Conservation (phyloP, 169 alveolate genomes). For the Hepatocystis sp. region DNA sequence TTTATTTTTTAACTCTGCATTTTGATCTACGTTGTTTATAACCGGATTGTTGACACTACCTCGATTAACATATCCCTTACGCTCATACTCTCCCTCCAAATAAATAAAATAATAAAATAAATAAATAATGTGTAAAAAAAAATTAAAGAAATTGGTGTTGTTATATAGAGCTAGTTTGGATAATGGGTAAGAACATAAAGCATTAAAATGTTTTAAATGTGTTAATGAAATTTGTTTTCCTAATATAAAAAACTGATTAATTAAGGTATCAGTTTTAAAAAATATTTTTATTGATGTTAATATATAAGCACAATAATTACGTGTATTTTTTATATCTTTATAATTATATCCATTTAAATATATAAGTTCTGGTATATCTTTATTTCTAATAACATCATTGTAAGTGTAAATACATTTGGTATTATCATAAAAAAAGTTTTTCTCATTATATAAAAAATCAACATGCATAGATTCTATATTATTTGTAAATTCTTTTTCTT, state of each 20-base stretch:
- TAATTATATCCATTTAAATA: conserved; percentile 69
- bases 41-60: no score
- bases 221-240: conserved; percentile 42
- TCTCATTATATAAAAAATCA: conserved; percentile 45
- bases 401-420: conserved; percentile 59
- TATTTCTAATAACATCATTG: conserved; percentile 64
- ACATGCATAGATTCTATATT: conserved; percentile 1
- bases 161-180: conserved; percentile 41
- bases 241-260: conserved; percentile 36
- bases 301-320: conserved; percentile 61
- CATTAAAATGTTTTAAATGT: conserved; percentile 43
- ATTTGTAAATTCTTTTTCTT: conserved; percentile 15
- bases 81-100: conserved; percentile 4
- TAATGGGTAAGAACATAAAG: conserved; percentile 35
- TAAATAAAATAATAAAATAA: conserved; percentile 52
- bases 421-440: conserved; percentile 71
- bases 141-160: conserved; percentile 40
- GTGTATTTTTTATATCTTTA: conserved; percentile 59
- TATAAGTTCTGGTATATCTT: conserved; percentile 34
- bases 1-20: no score
- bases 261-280: conserved; percentile 35
- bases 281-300: conserved; percentile 56
- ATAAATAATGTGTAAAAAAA: conserved; percentile 41
- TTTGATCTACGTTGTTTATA: no score
- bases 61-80: not conserved